Evolutionary conservation across 805 yeast species (phyloP).

Genomic region (Candida rishiriensis): DNA sequence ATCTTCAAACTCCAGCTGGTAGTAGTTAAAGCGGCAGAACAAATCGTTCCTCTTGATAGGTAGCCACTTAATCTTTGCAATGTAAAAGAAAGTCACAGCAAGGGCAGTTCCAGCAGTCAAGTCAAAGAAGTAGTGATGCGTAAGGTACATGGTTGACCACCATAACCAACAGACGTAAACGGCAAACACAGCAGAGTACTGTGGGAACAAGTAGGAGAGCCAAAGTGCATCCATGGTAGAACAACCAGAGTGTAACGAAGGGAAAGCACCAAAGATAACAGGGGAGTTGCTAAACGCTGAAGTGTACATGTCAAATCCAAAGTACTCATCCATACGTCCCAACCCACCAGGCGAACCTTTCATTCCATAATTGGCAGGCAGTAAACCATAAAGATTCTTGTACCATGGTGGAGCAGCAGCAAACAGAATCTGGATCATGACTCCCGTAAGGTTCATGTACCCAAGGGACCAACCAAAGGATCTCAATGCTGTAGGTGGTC

Average conservation of each 20-base stretch:
- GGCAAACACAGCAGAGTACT: constrained; percentile 54
- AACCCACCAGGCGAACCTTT: constrained; percentile 92
- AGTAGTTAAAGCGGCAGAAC: constrained; percentile 70
- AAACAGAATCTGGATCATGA: constrained; percentile 67
- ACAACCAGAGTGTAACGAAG: constrained; percentile 83
- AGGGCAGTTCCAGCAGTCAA: constrained; percentile 83
- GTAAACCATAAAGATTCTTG: constrained; percentile 70
- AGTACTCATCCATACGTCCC: constrained; percentile 71
- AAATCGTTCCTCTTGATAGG: constrained; percentile 53
- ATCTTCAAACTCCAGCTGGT: constrained; percentile 33
- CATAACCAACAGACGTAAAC: constrained; percentile 86
- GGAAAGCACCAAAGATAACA: constrained; percentile 75
- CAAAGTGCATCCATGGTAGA: constrained; percentile 90
- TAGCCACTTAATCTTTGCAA: constrained; percentile 59
- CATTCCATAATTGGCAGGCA: constrained; percentile 87
- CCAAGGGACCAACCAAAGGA: constrained; percentile 91
- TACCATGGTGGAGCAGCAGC: constrained; percentile 99
- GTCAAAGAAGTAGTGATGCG: constrained; percentile 92
- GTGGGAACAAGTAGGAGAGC: constrained; percentile 76
- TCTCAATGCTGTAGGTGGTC: constrained; percentile 82
- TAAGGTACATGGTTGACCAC: constrained; percentile 98
- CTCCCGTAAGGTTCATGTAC: constrained; percentile 85
- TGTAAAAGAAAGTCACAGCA: constrained; percentile 62
- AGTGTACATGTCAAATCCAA: constrained; percentile 79
- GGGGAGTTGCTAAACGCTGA: constrained; percentile 79